Evolutionary conservation across 768 basidiomycete genomes (phyloP).

Genomic region (Amanita jacksonii): DNA sequence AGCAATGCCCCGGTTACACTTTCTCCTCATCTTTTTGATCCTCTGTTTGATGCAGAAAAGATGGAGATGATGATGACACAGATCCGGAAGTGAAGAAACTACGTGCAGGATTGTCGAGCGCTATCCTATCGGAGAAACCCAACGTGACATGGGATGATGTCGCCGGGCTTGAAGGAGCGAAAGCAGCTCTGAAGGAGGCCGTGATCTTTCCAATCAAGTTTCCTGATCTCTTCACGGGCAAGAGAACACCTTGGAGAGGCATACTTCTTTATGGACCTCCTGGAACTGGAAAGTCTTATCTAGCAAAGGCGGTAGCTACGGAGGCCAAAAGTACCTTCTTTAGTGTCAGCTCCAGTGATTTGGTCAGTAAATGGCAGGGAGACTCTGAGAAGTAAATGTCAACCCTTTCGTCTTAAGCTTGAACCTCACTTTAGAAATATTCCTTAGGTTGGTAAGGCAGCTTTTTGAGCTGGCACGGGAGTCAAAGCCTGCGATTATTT

Average conservation of each 20-base stretch:
- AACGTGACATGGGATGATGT: constrained; percentile 99
- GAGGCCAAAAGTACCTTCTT: constrained; percentile 99
- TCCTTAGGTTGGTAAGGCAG: constrained; percentile 91
- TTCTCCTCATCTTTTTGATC: neutral
- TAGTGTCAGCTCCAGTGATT: constrained; percentile 87
- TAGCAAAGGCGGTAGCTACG: constrained; percentile 98
- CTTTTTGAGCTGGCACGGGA: constrained; percentile 95
- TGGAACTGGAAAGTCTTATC: constrained; percentile 93
- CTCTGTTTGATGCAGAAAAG: constrained; percentile 24
- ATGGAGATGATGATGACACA: constrained; percentile 56
- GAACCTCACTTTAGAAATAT: too few relatives aligned
- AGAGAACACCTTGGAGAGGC: constrained; percentile 95
- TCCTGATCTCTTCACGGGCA: constrained; percentile 96
- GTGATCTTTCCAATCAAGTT: constrained; percentile 99
- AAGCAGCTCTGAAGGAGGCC: constrained; percentile 94
- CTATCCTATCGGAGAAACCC: constrained; percentile 88
- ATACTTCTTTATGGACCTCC: constrained; percentile 96
- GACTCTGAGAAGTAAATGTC: constrained; percentile 85
- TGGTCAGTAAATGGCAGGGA: constrained; percentile 99
- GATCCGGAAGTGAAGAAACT: constrained; percentile 97
- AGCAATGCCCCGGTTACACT: neutral
- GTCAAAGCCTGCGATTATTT: constrained; percentile 95
- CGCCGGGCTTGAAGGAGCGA: constrained; percentile 90
- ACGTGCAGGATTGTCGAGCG: constrained; percentile 78
- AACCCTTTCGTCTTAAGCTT: constrained; percentile 8